These are phyloP conservation scores for Irpex sp. DNA, from an alignment of 1,284 basidiomycete species.

Conservation along the genomic window DNA sequence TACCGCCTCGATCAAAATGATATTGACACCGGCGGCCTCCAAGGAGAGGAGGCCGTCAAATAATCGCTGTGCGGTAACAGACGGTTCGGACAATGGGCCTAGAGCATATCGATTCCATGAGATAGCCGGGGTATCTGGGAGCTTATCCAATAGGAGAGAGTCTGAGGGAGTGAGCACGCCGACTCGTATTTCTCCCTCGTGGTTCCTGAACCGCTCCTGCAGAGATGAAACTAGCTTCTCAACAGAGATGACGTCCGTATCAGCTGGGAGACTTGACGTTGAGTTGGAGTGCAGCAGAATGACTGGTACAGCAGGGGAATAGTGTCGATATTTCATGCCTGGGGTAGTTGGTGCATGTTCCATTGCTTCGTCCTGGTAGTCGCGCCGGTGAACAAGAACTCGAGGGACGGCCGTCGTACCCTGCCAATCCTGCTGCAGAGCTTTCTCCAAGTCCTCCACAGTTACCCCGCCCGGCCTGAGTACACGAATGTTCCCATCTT, in stretches of 20 bases:
- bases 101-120: slow-evolving; percentile 55
- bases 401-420: slow-evolving; percentile 32
- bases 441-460: slow-evolving; percentile 77
- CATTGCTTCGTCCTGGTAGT: slow-evolving; percentile 60
- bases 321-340: slow-evolving; percentile 99
- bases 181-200: slow-evolving; percentile 36
- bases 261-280: slow-evolving; percentile 27
- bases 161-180: slow-evolving; percentile 69
- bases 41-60: slow-evolving; percentile 87
- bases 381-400: slow-evolving; percentile 72
- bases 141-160: slow-evolving; percentile 43
- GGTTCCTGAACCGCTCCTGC: slow-evolving; percentile 13
- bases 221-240: slow-evolving; percentile 38
- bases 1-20: slow-evolving; percentile 88
- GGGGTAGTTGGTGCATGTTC: slow-evolving; percentile 88
- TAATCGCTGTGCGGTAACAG: slow-evolving; percentile 72
- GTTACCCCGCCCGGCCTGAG: slow-evolving; percentile 91
- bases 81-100: slow-evolving; percentile 57
- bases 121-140: slow-evolving; percentile 35
- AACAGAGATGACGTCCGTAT: slow-evolving; percentile 24
- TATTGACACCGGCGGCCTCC: slow-evolving; percentile 70
- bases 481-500: slow-evolving; percentile 74
- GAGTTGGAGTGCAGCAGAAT: slow-evolving; percentile 60
- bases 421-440: slow-evolving; percentile 41
- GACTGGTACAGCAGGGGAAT: slow-evolving; percentile 85